Conservation (phyloP, 306 rosid genomes). For the Pyrus bretschneideri region DNA sequence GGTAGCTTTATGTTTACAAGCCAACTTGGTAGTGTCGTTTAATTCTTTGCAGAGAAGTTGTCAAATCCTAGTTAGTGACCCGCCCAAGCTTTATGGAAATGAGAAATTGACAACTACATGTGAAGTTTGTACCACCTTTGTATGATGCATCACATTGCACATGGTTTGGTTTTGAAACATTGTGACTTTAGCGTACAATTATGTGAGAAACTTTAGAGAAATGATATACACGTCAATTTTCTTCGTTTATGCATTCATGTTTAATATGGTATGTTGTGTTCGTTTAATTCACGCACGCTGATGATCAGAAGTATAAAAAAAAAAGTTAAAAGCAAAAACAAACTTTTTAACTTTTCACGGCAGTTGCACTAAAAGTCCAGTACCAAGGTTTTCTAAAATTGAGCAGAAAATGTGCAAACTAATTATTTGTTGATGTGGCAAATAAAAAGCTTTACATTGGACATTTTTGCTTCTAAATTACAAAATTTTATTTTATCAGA, state of each 20-base stretch:
- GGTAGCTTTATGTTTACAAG: not conserved
- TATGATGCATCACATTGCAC: not conserved
- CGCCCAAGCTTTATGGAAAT: not conserved
- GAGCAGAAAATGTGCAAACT: not conserved
- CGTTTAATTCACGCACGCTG: too few species aligned
- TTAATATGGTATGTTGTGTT: too few species aligned
- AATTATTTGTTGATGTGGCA: not conserved
- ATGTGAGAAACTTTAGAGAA: too few species aligned
- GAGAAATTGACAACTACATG: not conserved
- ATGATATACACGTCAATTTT: too few species aligned
- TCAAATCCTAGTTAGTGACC: not conserved
- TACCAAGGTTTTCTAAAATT: not conserved
- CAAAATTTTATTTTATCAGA: not conserved
- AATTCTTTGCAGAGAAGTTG: not conserved
- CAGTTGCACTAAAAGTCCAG: not conserved
- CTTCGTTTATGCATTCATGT: too few species aligned
- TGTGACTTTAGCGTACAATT: not conserved
- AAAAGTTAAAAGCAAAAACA: fast-evolving
- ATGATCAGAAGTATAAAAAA: too few species aligned
- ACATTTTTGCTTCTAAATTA: not conserved
- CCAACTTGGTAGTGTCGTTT: not conserved
- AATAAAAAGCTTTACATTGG: not conserved
- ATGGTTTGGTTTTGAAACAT: not conserved
- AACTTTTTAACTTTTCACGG: not conserved
- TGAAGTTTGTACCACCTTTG: not conserved